These are phyloP conservation scores for Podospora comata DNA, from an alignment of 495 filamentous ascomycete genomes.

Conservation along the genomic window DNA sequence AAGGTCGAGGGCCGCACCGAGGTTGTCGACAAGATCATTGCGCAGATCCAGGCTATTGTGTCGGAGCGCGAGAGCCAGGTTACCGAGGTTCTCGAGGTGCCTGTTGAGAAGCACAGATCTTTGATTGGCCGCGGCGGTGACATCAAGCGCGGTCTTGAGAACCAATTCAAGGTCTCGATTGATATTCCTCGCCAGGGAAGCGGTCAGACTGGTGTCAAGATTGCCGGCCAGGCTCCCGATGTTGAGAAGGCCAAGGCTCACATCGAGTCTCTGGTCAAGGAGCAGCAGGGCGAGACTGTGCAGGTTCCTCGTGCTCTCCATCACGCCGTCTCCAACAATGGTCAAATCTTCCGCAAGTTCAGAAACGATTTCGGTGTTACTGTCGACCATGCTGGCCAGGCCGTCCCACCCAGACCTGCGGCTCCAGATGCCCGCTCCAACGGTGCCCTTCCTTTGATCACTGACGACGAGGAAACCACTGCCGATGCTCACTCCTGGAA, in stretches of 20 bases:
- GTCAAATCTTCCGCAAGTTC: conserved; percentile 84
- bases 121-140: conserved; percentile 92
- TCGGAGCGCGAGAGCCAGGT: conserved; percentile 74
- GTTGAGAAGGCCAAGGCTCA: conserved; percentile 84
- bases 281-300: conserved; percentile 81
- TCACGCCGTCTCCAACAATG: conserved; percentile 81
- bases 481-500: conserved; percentile 75
- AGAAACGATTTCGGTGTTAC: conserved; percentile 79
- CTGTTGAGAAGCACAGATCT: conserved; percentile 80
- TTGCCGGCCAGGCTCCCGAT: conserved; percentile 70
- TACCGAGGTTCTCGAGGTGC: conserved; percentile 71
- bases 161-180: conserved; percentile 81
- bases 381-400: conserved; percentile 81
- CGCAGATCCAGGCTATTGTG: conserved; percentile 74
- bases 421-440: conserved; percentile 47
- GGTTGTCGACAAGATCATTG: conserved; percentile 85
- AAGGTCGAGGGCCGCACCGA: conserved; percentile 76
- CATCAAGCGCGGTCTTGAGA: conserved; percentile 77
- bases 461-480: conserved; percentile 64
- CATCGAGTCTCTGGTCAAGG: conserved; percentile 74
- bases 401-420: conserved; percentile 63
- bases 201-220: conserved; percentile 73
- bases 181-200: conserved; percentile 78
- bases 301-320: conserved; percentile 77
- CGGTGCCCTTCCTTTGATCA: conserved; percentile 76